Evolutionary conservation across 345 rosid species (phyloP), one percentile per base, ranked within the genome.

Genomic region (Atalantia buxifolia): DNA sequence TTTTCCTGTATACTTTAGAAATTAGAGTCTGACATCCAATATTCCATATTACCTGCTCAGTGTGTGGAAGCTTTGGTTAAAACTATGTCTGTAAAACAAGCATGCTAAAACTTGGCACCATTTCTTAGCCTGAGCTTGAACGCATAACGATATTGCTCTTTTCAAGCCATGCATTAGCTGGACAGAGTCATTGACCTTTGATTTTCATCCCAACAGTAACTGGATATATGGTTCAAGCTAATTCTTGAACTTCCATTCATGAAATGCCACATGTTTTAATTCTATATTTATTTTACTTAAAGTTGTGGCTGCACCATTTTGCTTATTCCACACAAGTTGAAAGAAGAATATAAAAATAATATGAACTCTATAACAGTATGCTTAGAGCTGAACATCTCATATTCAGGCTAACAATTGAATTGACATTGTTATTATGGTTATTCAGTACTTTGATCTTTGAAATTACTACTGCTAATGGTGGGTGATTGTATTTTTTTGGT

Each of bases 401-500:
- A 19, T 62, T 16, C 9, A 3, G 48, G 9, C 77, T 56, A 62
- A 53, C 42, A 62, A 36, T 36, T 45, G 57, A 62, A 27, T 61
- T 60, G 38, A 53, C 24, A 28, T 56, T 57, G 38, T 74, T 62
- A 40, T 3, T 60, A 24, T 35, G 24, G 12, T 40, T 30, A 36
- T 60, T 25, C 57, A 18, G 22, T 60, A 45, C 13, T 42, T 13
- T n/a, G 19, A 25, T 19, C 25, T 36, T 25, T 8, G 63, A 66
- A 24, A 76, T 66, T 18, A 35, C 35, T 9, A 18, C 31, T 27
- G 25, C n/a, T 30, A 72, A 30, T 18, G 24, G 66, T 25, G 64
- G 24, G 53, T 63, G 73, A 72, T 57, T 25, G 35, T 78, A 67
- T 73, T 56, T 45, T 24, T 77, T 69, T 78, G 28, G 63, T 82